Percentiles rank a stretch among this genome's conserved stretches.
Conservation (phyloP, 345 rosid species). For the Xanthoceras sorbifolium region DNA sequence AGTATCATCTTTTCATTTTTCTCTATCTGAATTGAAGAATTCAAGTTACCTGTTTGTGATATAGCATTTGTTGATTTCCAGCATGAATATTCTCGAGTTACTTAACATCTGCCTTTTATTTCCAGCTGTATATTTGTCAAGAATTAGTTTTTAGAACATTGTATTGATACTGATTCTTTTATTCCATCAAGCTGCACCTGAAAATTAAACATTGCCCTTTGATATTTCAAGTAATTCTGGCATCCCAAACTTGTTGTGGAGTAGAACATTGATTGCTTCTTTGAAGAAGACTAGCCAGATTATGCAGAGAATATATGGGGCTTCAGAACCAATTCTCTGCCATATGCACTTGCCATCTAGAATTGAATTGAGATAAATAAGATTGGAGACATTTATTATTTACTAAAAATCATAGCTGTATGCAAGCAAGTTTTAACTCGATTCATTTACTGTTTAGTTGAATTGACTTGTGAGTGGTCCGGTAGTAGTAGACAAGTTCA, state of each 20-base stretch:
- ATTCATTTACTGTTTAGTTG: no score
- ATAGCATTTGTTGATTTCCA: slow-evolving; percentile 89
- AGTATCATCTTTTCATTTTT: slow-evolving; percentile 43
- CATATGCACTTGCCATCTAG: slow-evolving; percentile 33
- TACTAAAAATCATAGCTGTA: neutral
- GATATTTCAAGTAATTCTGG: slow-evolving; percentile 47
- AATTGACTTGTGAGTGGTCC: no score
- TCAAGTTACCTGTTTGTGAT: no score
- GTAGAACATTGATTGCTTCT: slow-evolving; percentile 27
- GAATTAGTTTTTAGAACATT: slow-evolving; percentile 1
- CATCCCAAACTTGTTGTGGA: slow-evolving; percentile 49
- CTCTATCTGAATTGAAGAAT: slow-evolving; percentile 1
- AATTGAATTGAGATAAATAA: slow-evolving; percentile 40
- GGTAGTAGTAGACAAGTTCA: no score
- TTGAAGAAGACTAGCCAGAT: slow-evolving; percentile 25
- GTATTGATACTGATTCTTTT: neutral
- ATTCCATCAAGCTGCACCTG: slow-evolving; percentile 51
- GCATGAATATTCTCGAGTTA: slow-evolving; percentile 95
- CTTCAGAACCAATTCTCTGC: slow-evolving; percentile 33
- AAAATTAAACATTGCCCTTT: slow-evolving; percentile 77
- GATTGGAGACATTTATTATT: neutral
- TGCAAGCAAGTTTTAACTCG: no score
- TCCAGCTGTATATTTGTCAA: neutral
- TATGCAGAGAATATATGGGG: slow-evolving; percentile 33
- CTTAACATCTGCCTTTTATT: slow-evolving; percentile 20